These are phyloP conservation scores for Plantago major DNA, from an alignment of 257 asterid species.

Conservation along the genomic window DNA sequence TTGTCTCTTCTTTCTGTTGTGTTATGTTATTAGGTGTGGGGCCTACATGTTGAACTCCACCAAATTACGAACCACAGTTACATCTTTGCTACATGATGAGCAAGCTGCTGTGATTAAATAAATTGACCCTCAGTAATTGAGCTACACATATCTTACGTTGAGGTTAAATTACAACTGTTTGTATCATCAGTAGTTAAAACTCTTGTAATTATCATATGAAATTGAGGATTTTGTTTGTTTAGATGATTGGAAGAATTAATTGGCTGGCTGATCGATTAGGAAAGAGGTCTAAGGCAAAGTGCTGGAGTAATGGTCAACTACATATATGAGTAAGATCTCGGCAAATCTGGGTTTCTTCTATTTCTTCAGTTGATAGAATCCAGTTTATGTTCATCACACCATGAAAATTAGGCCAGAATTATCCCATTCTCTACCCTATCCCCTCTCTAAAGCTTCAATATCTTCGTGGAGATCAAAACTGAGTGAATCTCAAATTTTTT, in stretches of 20 bases:
- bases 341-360: not conserved
- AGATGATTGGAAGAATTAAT: constrained; percentile 85
- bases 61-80: too few species aligned
- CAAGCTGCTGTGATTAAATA: too few species aligned
- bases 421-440: too few species aligned
- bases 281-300: constrained; percentile 77
- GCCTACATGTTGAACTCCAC: not conserved
- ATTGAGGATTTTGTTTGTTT: constrained; percentile 7
- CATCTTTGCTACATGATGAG: too few species aligned
- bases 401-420: too few species aligned
- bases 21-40: not conserved
- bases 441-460: too few species aligned
- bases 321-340: constrained; percentile 56
- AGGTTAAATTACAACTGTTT: not conserved
- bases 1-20: constrained; percentile 15
- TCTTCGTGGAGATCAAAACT: too few species aligned
- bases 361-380: not conserved
- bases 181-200: not conserved
- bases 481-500: not conserved
- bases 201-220: constrained; percentile 12
- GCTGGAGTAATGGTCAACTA: constrained; percentile 95
- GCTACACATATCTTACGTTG: not conserved
- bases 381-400: not conserved
- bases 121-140: not conserved
- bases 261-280: constrained; percentile 98